Conservation (phyloP, 2,329 filamentous ascomycete genomes). For the Fusarium udum region DNA sequence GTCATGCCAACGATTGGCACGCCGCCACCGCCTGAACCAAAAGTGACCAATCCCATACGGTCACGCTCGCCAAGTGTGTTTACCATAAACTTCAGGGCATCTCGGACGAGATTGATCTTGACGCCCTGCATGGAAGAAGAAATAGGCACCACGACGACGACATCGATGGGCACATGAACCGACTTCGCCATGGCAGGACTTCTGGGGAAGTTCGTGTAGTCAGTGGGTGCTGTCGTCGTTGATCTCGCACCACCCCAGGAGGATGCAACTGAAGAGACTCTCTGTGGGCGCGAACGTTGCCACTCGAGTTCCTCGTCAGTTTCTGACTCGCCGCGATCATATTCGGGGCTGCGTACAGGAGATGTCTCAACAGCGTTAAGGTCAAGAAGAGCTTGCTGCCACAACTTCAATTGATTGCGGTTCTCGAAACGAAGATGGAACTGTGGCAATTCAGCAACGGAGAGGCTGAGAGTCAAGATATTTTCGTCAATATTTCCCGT, state of each 20-base stretch:
- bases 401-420: slow-evolving; percentile 83
- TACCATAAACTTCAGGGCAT: slow-evolving; percentile 92
- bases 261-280: slow-evolving; percentile 84
- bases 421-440: slow-evolving; percentile 93
- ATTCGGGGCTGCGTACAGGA: slow-evolving; percentile 75
- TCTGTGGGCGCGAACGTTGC: slow-evolving; percentile 71
- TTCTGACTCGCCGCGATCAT: slow-evolving; percentile 82
- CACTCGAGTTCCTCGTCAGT: slow-evolving; percentile 85
- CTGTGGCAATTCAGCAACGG: slow-evolving; percentile 89
- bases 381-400: slow-evolving; percentile 88
- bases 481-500: slow-evolving; percentile 77
- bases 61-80: slow-evolving; percentile 89
- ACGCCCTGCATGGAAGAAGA: slow-evolving; percentile 99
- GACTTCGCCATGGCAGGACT: slow-evolving; percentile 56
- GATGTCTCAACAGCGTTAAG: slow-evolving; percentile 76
- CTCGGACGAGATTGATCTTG: slow-evolving; percentile 93
- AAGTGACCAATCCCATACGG: slow-evolving; percentile 96
- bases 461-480: slow-evolving; percentile 87
- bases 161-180: slow-evolving; percentile 89
- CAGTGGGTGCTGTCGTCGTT: slow-evolving; percentile 86
- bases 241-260: slow-evolving; percentile 85
- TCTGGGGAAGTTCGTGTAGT: slow-evolving; percentile 80
- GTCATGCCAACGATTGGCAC: slow-evolving; percentile 99
- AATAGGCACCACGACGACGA: slow-evolving; percentile 95
- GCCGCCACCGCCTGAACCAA: slow-evolving; percentile 91